These are phyloP conservation scores for Naganishia albida DNA, from an alignment of 1,284 basidiomycete genomes.

Conservation along the genomic window DNA sequence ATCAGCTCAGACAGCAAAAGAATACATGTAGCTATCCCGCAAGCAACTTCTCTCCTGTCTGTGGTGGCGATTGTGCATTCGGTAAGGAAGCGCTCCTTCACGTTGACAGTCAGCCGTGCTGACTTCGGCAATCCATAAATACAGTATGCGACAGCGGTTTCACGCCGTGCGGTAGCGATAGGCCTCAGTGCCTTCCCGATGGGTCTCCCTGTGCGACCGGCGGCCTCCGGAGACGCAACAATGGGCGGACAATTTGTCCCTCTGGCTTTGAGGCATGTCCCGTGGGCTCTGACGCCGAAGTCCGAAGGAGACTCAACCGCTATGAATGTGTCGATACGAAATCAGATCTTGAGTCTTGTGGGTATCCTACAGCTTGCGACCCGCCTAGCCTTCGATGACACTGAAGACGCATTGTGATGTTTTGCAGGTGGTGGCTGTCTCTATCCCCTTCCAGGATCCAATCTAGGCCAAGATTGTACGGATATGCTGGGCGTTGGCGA, in stretches of 20 bases:
- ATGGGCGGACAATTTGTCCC: not conserved
- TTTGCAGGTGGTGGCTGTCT: conserved; percentile 13
- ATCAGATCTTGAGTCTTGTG: conserved; percentile 13
- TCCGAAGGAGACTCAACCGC: not conserved
- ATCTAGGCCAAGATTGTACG: conserved; percentile 4
- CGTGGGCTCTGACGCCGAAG: not conserved
- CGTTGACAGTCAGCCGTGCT: not conserved
- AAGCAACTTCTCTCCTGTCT: conserved; percentile 10
- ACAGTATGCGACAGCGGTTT: conserved; percentile 1
- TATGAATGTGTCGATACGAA: conserved; percentile 11
- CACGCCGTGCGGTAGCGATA: not conserved
- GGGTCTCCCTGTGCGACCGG: conserved; percentile 9
- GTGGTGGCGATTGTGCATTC: conserved; percentile 12
- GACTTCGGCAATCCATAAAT: not conserved
- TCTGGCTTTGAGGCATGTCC: conserved; percentile 9
- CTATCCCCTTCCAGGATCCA: not conserved
- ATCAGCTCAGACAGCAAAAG: not conserved
- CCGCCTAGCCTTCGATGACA: too few species aligned
- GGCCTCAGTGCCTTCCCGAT: not conserved
- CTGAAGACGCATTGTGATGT: not conserved
- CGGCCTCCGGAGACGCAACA: not conserved
- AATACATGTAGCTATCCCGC: conserved; percentile 7
- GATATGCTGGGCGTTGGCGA: not conserved
- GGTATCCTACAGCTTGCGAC: not conserved
- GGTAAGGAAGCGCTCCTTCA: not conserved